Conservation (phyloP, 176 grass and related monocot genomes). For the Carex pumila region DNA sequence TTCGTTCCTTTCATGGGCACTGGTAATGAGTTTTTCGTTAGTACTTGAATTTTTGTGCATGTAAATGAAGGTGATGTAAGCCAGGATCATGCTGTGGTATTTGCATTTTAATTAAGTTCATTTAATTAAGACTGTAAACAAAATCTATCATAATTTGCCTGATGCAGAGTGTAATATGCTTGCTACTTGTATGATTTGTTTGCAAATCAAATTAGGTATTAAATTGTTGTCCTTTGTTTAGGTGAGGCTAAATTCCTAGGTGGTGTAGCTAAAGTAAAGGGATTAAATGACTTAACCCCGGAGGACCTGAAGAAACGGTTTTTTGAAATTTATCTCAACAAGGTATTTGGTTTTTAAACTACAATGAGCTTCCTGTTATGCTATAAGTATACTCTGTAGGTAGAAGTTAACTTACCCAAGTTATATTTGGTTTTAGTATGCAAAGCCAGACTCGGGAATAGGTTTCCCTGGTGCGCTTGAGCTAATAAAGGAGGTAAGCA, state of each 20-base stretch:
- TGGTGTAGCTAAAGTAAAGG: conserved; percentile 77
- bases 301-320: conserved; percentile 71
- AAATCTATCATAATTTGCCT: not conserved
- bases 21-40: conserved; percentile 41
- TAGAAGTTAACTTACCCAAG: not conserved
- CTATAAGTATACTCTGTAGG: not conserved
- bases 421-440: conserved; percentile 53
- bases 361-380: not conserved
- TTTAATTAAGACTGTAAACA: not conserved
- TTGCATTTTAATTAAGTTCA: not conserved
- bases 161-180: not conserved
- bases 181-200: not conserved
- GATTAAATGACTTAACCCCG: conserved; percentile 64
- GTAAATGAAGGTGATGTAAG: not conserved
- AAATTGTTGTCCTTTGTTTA: conserved; percentile 16
- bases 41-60: not conserved
- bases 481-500: conserved; percentile 72
- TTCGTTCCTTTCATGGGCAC: conserved; percentile 94
- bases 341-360: conserved; percentile 34
- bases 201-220: not conserved
- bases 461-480: conserved; percentile 90
- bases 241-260: conserved; percentile 98
- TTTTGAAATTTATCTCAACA: conserved; percentile 87
- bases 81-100: not conserved
- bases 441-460: conserved; percentile 84